phyloP scores from a whole-genome alignment of 495 filamentous ascomycete species.

The Aspergillus bridgeri region DNA sequence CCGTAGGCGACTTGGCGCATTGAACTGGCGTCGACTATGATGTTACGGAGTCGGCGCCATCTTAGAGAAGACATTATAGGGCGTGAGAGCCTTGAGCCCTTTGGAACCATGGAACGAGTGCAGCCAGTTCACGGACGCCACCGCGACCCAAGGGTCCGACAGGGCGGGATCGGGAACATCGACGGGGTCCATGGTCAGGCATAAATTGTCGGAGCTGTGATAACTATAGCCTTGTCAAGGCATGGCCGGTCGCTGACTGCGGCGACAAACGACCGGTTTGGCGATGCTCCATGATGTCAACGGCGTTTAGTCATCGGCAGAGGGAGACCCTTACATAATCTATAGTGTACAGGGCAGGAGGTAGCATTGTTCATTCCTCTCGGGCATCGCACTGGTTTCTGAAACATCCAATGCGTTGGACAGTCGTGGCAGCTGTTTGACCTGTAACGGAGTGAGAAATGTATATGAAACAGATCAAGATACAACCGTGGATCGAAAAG shows the following conservation, averaged over 20 bases:
- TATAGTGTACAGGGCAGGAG: too few species aligned
- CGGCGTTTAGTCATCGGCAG: background rate
- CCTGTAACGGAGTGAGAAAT: background rate
- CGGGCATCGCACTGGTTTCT: too few species aligned
- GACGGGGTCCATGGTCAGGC: background rate
- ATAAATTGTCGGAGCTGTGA: background rate
- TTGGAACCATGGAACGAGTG: background rate
- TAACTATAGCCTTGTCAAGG: background rate
- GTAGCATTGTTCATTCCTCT: too few species aligned
- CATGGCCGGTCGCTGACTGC: background rate
- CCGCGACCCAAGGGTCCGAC: background rate
- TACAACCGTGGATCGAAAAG: too few species aligned
- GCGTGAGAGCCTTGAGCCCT: background rate
- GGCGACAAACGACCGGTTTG: background rate
- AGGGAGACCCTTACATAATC: too few species aligned
- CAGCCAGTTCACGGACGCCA: background rate
- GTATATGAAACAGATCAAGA: too few species aligned
- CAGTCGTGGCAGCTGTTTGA: background rate
- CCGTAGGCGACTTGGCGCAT: background rate
- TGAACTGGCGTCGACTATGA: background rate
- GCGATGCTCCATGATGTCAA: constrained; percentile 3
- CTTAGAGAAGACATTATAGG: too few species aligned
- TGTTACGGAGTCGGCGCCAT: background rate
- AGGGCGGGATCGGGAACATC: background rate
- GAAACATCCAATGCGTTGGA: background rate